phyloP scores from a whole-genome alignment of 768 basidiomycete genomes.

The Clavaria fumosa region DNA sequence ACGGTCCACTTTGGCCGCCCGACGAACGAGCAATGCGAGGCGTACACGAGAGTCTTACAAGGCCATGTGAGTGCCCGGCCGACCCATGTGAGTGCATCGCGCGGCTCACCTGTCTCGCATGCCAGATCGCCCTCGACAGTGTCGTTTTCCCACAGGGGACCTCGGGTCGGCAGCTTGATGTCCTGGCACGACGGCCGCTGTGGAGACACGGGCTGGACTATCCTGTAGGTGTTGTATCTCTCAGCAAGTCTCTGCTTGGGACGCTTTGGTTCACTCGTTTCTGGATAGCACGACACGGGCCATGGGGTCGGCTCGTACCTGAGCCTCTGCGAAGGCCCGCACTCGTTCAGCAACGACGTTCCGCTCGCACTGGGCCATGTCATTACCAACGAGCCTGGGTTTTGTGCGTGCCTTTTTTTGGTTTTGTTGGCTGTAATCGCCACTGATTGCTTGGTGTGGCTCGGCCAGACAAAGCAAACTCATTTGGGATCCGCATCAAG shows the following conservation, averaged over 20 bases:
- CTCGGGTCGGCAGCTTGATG: constrained; percentile 68
- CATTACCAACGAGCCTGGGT: constrained; percentile 90
- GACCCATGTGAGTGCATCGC: constrained; percentile 11
- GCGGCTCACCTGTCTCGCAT: constrained; percentile 12
- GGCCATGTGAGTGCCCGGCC: constrained; percentile 76
- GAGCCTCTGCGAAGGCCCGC: constrained; percentile 73
- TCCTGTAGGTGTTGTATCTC: constrained; percentile 28
- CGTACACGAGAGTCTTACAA: constrained; percentile 90
- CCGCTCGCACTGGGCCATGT: constrained; percentile 77
- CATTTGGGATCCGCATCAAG: constrained; percentile 89
- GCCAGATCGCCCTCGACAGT: constrained; percentile 77
- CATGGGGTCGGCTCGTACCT: constrained; percentile 84
- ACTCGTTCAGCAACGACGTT: constrained; percentile 55
- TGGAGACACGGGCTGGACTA: constrained; percentile 83
- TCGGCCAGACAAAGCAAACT: constrained; percentile 48
- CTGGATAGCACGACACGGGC: constrained; percentile 69
- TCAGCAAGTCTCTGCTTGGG: constrained; percentile 5
- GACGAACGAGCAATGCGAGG: constrained; percentile 71
- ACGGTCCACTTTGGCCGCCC: constrained; percentile 83
- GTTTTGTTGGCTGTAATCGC: too few relatives aligned
- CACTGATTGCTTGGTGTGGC: constrained; percentile 5
- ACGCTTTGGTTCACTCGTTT: constrained; percentile 5
- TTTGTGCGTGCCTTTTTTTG: constrained; percentile 38
- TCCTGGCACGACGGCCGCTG: constrained; percentile 74
- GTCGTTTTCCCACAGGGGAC: constrained; percentile 88